Percentiles rank a stretch among this genome's conserved stretches.
Evolutionary conservation across 2,329 filamentous ascomycete species (phyloP).

Genomic region (Clarireedia paspali): DNA sequence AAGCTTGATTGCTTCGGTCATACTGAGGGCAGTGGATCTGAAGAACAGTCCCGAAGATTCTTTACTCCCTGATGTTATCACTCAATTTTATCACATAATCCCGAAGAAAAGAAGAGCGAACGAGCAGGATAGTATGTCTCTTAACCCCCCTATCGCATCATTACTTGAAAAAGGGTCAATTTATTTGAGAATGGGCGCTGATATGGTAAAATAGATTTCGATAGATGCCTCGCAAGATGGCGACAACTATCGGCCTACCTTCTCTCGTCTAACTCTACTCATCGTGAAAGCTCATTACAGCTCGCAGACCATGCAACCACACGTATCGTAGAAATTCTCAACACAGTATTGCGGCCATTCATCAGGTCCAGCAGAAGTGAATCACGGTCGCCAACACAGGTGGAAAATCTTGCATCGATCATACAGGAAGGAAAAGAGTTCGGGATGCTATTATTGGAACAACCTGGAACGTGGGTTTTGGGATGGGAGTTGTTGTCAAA

Average conservation of each 20-base stretch:
- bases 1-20: neutral
- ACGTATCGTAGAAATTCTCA: neutral
- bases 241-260: neutral
- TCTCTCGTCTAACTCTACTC: neutral
- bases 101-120: neutral
- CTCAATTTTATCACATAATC: neutral
- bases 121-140: neutral
- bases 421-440: conserved; percentile 3
- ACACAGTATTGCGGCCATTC: neutral
- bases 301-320: neutral
- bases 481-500: neutral
- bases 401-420: conserved; percentile 6
- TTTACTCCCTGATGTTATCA: conserved; percentile 1
- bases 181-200: neutral
- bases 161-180: too few relatives aligned
- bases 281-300: neutral
- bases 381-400: neutral
- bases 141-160: neutral
- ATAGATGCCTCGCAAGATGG: neutral
- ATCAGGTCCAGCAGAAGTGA: neutral
- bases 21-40: neutral
- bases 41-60: neutral
- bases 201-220: neutral
- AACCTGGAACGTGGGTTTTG: conserved; percentile 3
- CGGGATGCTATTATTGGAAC: conserved; percentile 2